Conservation (phyloP, 1,139 yeast species). For the Blastobotrys elegans region DNA sequence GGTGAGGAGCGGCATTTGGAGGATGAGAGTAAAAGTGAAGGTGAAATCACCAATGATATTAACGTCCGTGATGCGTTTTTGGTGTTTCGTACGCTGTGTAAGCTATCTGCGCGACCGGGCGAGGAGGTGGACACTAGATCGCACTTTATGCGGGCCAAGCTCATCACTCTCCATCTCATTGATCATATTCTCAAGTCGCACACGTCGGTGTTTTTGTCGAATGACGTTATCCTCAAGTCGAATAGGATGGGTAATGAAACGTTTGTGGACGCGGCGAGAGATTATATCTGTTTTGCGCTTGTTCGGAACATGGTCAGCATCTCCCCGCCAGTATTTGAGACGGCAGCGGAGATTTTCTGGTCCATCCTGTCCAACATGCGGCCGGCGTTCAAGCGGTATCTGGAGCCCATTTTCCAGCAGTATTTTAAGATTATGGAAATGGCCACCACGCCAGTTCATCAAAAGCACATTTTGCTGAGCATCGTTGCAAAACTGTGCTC, state of each 20-base stretch:
- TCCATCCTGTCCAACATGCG: conserved; percentile 75
- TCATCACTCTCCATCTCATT: conserved; percentile 80
- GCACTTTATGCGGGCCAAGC: conserved; percentile 85
- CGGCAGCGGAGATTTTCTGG: conserved; percentile 92
- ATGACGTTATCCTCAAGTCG: conserved; percentile 55
- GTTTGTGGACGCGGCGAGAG: conserved; percentile 76
- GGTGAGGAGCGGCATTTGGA: conserved; percentile 16
- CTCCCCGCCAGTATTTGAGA: conserved; percentile 85
- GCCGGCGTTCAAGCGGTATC: conserved; percentile 82
- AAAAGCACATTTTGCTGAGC: conserved; percentile 77
- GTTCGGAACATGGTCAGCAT: conserved; percentile 93
- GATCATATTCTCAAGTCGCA: conserved; percentile 84
- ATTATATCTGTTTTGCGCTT: conserved; percentile 73
- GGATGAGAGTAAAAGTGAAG: conserved; percentile 27
- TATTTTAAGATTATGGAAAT: conserved; percentile 92
- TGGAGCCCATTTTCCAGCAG: conserved; percentile 89
- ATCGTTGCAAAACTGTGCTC: conserved; percentile 75
- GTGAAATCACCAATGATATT: conserved; percentile 53
- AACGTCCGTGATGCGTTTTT: conserved; percentile 87
- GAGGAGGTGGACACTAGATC: conserved; percentile 76
- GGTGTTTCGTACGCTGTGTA: conserved; percentile 91
- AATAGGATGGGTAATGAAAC: conserved; percentile 55
- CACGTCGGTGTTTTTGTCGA: conserved; percentile 72
- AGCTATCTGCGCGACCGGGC: conserved; percentile 74
- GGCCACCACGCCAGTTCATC: conserved; percentile 88